Conservation (phyloP, 306 rosid species). For the Begonia masoniana region DNA sequence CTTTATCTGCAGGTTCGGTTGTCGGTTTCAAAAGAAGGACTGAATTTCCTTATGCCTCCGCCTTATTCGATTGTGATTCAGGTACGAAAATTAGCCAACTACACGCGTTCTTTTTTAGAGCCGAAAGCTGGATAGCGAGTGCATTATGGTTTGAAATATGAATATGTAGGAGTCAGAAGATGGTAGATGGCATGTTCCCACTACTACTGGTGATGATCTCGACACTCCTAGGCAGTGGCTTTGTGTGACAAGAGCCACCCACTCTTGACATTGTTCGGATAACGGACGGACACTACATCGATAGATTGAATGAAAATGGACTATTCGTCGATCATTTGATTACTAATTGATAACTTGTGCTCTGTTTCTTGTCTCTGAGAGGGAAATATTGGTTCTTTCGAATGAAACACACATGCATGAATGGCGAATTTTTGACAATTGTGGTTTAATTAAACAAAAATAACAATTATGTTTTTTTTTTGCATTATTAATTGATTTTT, state of each 20-base stretch:
- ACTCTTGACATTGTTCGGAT: no score
- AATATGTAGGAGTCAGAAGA: slow-evolving; percentile 58
- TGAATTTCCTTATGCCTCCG: slow-evolving; percentile 55
- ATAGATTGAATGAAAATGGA: no score
- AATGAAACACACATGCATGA: no score
- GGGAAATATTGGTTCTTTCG: no score
- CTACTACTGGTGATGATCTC: slow-evolving; percentile 49
- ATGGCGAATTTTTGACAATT: no score
- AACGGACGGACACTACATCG: no score
- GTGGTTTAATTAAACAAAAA: no score
- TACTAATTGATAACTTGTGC: no score
- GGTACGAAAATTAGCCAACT: slow-evolving; percentile 31
- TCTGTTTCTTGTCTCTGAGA: no score
- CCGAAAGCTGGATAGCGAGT: background rate
- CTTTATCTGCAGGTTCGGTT: slow-evolving; percentile 48
- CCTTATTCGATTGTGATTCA: slow-evolving; percentile 73
- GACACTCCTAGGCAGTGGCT: slow-evolving; percentile 73
- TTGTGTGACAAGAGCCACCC: slow-evolving; percentile 49
- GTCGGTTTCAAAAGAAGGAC: slow-evolving; percentile 28
- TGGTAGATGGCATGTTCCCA: slow-evolving; percentile 81
- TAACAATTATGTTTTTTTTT: no score
- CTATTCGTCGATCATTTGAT: no score
- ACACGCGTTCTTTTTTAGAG: background rate
- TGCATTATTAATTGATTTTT: no score
- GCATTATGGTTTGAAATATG: slow-evolving; percentile 4